Percentiles rank a stretch among this genome's conserved stretches.
These are phyloP conservation scores for Cladophialophora chaetospira DNA, from an alignment of 2,329 filamentous ascomycete genomes.

Conservation along the genomic window DNA sequence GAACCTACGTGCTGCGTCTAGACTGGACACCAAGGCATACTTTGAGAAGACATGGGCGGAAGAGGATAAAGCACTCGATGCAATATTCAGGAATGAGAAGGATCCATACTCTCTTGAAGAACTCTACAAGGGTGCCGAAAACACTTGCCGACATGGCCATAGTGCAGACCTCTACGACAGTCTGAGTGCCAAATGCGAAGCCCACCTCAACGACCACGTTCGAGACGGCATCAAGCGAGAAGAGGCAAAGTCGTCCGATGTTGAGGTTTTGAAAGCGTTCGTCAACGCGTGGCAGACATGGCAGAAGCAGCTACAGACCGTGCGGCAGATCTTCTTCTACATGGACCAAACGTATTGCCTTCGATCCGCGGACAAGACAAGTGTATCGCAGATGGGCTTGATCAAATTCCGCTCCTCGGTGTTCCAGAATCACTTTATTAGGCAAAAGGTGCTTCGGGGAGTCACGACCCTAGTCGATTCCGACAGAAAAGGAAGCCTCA, in stretches of 20 bases:
- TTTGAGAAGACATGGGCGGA: slow-evolving; percentile 74
- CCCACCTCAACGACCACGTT: slow-evolving; percentile 61
- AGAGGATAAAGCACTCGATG: slow-evolving; percentile 70
- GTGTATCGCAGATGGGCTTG: slow-evolving; percentile 80
- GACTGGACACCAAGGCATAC: slow-evolving; percentile 72
- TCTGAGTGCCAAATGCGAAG: slow-evolving; percentile 67
- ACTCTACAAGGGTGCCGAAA: slow-evolving; percentile 87
- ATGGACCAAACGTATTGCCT: slow-evolving; percentile 88
- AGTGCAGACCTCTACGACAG: slow-evolving; percentile 68
- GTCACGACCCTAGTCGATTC: slow-evolving; percentile 74
- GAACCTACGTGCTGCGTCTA: slow-evolving; percentile 72
- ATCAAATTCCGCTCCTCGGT: slow-evolving; percentile 69
- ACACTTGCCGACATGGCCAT: slow-evolving; percentile 78
- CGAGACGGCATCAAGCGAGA: slow-evolving; percentile 61
- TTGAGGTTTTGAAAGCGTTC: slow-evolving; percentile 65
- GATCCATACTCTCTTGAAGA: slow-evolving; percentile 78
- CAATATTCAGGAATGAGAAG: slow-evolving; percentile 68
- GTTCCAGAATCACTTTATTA: slow-evolving; percentile 56
- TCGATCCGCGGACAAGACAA: slow-evolving; percentile 66
- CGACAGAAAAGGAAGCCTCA: slow-evolving; percentile 63
- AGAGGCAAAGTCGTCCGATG: slow-evolving; percentile 56
- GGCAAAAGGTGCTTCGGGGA: slow-evolving; percentile 62
- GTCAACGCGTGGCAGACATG: slow-evolving; percentile 72
- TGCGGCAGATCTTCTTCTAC: slow-evolving; percentile 91
- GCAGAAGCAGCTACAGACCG: slow-evolving; percentile 73